phyloP scores from a whole-genome alignment of 2,329 filamentous ascomycete species.

The Pyrenophora seminiperda region DNA sequence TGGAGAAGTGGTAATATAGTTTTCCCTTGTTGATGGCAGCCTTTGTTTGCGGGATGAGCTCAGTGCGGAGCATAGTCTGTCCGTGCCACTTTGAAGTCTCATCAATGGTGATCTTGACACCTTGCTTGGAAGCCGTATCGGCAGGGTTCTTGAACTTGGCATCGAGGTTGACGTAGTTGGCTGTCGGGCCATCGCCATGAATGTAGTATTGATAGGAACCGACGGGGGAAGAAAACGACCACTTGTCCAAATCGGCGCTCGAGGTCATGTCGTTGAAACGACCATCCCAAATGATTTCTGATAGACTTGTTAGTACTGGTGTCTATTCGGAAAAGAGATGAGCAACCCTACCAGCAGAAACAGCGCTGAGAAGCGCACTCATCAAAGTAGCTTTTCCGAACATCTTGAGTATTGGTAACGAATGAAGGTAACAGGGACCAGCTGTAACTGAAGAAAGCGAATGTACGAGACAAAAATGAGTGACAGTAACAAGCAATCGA shows the following conservation, averaged over 20 bases:
- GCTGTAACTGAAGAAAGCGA: slow-evolving; percentile 24
- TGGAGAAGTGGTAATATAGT: slow-evolving; percentile 74
- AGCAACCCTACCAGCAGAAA: slow-evolving; percentile 34
- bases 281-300: slow-evolving; percentile 65
- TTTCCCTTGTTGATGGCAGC: slow-evolving; percentile 68
- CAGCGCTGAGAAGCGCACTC: slow-evolving; percentile 41
- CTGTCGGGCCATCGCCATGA: slow-evolving; percentile 64
- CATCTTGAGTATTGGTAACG: slow-evolving; percentile 32
- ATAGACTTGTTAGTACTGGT: slow-evolving; percentile 37
- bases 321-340: too few species aligned
- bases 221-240: slow-evolving; percentile 70
- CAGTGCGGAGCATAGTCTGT: slow-evolving; percentile 71
- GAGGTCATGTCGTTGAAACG: slow-evolving; percentile 66
- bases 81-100: slow-evolving; percentile 71
- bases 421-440: slow-evolving; percentile 28
- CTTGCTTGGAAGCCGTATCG: slow-evolving; percentile 65
- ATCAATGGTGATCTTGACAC: slow-evolving; percentile 71
- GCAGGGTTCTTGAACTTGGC: slow-evolving; percentile 67
- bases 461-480: slow-evolving; percentile 25
- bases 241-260: slow-evolving; percentile 61
- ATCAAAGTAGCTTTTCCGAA: slow-evolving; percentile 39
- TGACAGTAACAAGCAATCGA: slow-evolving; percentile 23
- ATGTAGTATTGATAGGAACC: slow-evolving; percentile 79
- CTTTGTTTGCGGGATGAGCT: slow-evolving; percentile 73
- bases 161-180: slow-evolving; percentile 66